Evolutionary conservation across 768 basidiomycete species (phyloP).

Genomic region (Suillus subluteus): DNA sequence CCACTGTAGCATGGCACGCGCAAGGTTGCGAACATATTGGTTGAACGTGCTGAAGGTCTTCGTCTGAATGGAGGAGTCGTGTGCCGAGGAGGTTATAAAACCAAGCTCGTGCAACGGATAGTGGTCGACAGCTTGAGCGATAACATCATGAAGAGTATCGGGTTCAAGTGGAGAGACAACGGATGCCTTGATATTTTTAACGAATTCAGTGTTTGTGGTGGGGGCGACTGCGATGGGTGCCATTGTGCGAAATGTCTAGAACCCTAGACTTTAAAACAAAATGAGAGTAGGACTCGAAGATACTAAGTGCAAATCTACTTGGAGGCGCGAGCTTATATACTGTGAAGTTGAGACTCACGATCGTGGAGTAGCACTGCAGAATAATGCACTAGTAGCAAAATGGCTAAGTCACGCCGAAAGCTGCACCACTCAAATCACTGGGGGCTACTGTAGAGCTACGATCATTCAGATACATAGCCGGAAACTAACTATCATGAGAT

Average conservation of each 20-base stretch:
- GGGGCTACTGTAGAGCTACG: too few species aligned
- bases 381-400: too few species aligned
- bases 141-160: conserved; percentile 25
- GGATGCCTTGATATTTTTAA: conserved; percentile 9
- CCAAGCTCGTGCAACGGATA: conserved; percentile 29
- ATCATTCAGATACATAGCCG: too few species aligned
- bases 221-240: conserved; percentile 20
- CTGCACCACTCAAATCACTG: too few species aligned
- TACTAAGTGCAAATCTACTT: background rate
- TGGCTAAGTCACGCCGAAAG: too few species aligned
- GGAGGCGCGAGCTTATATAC: background rate
- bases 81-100: conserved; percentile 33
- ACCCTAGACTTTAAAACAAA: background rate
- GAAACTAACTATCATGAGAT: too few species aligned
- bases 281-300: background rate
- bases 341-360: background rate
- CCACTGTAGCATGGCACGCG: conserved; percentile 27
- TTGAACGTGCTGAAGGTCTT: conserved; percentile 28
- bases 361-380: background rate
- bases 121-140: conserved; percentile 23
- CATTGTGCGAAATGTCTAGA: conserved; percentile 11
- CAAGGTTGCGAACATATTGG: conserved; percentile 21
- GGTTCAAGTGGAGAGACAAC: conserved; percentile 3
- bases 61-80: conserved; percentile 32
- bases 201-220: conserved; percentile 14